Conservation (phyloP, 768 basidiomycete genomes). For the Rhodotorula kratochvilovae region DNA sequence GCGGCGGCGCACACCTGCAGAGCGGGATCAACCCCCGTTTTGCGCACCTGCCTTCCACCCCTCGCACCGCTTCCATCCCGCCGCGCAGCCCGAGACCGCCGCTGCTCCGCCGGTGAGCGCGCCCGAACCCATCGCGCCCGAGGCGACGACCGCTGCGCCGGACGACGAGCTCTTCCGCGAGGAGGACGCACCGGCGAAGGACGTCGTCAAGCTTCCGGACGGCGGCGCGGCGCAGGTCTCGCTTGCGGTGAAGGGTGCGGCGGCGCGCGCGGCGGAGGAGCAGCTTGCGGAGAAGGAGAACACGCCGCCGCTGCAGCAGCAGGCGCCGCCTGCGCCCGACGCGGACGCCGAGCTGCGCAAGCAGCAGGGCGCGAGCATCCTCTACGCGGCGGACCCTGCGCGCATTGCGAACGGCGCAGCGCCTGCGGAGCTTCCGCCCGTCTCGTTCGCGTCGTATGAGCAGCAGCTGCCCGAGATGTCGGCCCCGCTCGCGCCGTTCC, state of each 20-base stretch:
- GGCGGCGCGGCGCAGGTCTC: conserved; percentile 7
- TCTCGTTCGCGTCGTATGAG: conserved; percentile 1
- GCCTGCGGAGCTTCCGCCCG: neutral
- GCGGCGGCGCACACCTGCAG: neutral
- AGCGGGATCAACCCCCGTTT: conserved; percentile 35
- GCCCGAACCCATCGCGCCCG: neutral
- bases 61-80: conserved; percentile 28
- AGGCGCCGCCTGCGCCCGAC: neutral
- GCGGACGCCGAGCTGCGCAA: conserved; percentile 10
- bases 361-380: conserved; percentile 33
- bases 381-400: conserved; percentile 32
- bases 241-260: conserved; percentile 19
- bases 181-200: neutral
- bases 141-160: neutral
- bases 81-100: neutral
- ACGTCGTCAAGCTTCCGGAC: conserved; percentile 10
- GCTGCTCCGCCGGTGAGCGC: neutral
- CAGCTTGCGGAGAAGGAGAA: neutral
- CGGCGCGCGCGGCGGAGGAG: neutral
- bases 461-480: neutral
- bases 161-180: neutral
- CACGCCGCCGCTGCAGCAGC: neutral
- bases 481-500: neutral
- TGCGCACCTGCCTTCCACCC: conserved; percentile 38
- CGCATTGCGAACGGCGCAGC: neutral